Evolutionary conservation across 768 basidiomycete genomes (phyloP), one percentile per base, ranked within the genome.

Genomic region (Crepidotus variabilis): DNA sequence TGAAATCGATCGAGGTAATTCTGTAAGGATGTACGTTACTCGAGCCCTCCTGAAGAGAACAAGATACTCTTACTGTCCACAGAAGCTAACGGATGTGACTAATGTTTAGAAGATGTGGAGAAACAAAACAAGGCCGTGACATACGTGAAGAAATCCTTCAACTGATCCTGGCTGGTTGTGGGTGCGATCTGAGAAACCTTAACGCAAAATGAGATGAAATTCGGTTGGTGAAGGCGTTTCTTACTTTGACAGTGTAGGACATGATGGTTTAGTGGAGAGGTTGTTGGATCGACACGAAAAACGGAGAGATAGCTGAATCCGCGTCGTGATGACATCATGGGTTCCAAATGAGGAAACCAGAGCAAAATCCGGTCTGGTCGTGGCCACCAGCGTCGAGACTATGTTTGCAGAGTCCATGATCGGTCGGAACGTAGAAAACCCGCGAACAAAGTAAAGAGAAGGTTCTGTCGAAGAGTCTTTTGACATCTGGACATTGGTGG

Each of bases 141-240:
- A 47, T 76, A 90, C 90, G 85, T 80, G 76, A 94, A 92, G 73
- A 90, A 93, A 60, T 94, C 87, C 61, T 83, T 73, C 54, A 98
- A 78, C 57, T 89, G 82, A 18, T 75, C 67, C 66, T 90, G 74
- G 21, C 82, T 84, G 11, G 91, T 94, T 39, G 73, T 70, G 1
- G 85, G 69, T 5, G 88, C 72, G 66, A 97, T 82, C 50, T 81
- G 81, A 18, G 87, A 79, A 51, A 96, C 92, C 89, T 93, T 50
- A 21, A 47, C 21, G 23, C 8, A 49, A 47, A 21, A 14, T 13
- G 10, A 20, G 24, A 22, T 35, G 7, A 50, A 16, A 9, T 45
- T 8, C 43, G 13, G 18, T 22, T 13, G 28, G 35, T 22, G 16
- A 47, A 36, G 32, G 45, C 21, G 35, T 16, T 11, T 66, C 75